phyloP scores from a whole-genome alignment of 495 filamentous ascomycete species.

The Cladorrhinum samala region DNA sequence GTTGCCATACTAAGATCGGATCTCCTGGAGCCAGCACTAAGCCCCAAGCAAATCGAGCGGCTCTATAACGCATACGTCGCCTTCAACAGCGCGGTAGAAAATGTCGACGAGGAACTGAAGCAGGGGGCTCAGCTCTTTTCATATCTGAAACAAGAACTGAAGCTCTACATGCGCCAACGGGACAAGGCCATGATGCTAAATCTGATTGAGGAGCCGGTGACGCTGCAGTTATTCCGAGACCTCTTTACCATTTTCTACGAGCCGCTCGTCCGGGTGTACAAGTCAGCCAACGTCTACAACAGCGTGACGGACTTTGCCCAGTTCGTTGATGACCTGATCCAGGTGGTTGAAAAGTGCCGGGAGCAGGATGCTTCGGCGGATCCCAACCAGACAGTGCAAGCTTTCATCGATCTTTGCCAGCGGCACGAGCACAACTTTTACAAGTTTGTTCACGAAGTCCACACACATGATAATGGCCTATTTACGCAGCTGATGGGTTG shows the following conservation, averaged over 20 bases:
- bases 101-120: slow-evolving; percentile 81
- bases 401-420: slow-evolving; percentile 95
- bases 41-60: slow-evolving; percentile 65
- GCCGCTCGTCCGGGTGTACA: slow-evolving; percentile 91
- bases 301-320: slow-evolving; percentile 91
- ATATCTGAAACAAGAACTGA: slow-evolving; percentile 88
- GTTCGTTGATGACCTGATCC: slow-evolving; percentile 88
- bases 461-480: slow-evolving; percentile 94
- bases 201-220: slow-evolving; percentile 92
- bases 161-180: slow-evolving; percentile 82
- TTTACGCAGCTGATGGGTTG: slow-evolving; percentile 95
- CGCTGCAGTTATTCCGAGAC: slow-evolving; percentile 87
- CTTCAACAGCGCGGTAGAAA: slow-evolving; percentile 90
- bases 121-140: slow-evolving; percentile 86
- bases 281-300: slow-evolving; percentile 96
- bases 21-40: slow-evolving; percentile 60
- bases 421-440: slow-evolving; percentile 96
- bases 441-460: slow-evolving; percentile 97
- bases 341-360: slow-evolving; percentile 78
- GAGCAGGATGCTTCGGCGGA: slow-evolving; percentile 89
- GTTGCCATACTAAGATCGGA: slow-evolving; percentile 77
- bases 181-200: slow-evolving; percentile 97
- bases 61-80: slow-evolving; percentile 95
- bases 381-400: slow-evolving; percentile 97
- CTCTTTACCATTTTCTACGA: slow-evolving; percentile 99